Percentiles rank a stretch among this genome's conserved stretches.
phyloP scores from a whole-genome alignment of 306 rosid species.

The Casuarina cunninghamiana region DNA sequence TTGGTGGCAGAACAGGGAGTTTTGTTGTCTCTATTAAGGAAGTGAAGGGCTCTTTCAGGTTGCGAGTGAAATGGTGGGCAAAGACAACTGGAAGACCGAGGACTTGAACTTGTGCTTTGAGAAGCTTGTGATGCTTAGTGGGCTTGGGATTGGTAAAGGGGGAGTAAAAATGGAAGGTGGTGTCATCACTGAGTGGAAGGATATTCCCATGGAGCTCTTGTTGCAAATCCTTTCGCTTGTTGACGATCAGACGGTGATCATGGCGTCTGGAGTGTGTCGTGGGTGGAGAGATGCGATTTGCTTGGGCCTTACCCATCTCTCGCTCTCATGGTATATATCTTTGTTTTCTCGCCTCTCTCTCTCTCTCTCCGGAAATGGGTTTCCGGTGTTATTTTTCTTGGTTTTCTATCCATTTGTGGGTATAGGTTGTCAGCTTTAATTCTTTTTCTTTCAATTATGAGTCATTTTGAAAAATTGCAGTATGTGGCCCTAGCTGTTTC shows the following conservation, averaged over 20 bases:
- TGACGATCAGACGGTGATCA: conserved; percentile 73
- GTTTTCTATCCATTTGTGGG: not conserved
- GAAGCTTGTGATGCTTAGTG: conserved; percentile 72
- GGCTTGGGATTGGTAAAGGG: conserved; percentile 29
- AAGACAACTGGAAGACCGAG: conserved; percentile 53
- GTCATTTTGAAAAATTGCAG: not conserved
- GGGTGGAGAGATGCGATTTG: conserved; percentile 93
- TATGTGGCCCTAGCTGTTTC: not conserved
- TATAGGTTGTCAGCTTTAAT: not conserved
- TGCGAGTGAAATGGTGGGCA: conserved; percentile 56
- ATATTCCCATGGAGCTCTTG: conserved; percentile 92
- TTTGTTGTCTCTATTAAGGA: not conserved
- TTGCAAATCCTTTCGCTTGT: conserved; percentile 71
- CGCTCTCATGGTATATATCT: conserved; percentile 71
- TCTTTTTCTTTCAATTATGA: not conserved
- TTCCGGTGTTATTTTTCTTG: not conserved
- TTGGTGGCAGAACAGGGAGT: conserved; percentile 23
- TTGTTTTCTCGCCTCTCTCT: not conserved
- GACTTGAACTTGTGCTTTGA: conserved; percentile 81
- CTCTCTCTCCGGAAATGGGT: not conserved
- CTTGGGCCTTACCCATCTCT: conserved; percentile 73
- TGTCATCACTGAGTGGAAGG: conserved; percentile 72
- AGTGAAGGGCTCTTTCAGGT: conserved; percentile 24
- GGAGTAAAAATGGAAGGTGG: conserved; percentile 60
- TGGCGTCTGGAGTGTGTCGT: conserved; percentile 84